These are phyloP conservation scores for Acorus gramineus DNA, from an alignment of 106 monocot species.

Conservation along the genomic window DNA sequence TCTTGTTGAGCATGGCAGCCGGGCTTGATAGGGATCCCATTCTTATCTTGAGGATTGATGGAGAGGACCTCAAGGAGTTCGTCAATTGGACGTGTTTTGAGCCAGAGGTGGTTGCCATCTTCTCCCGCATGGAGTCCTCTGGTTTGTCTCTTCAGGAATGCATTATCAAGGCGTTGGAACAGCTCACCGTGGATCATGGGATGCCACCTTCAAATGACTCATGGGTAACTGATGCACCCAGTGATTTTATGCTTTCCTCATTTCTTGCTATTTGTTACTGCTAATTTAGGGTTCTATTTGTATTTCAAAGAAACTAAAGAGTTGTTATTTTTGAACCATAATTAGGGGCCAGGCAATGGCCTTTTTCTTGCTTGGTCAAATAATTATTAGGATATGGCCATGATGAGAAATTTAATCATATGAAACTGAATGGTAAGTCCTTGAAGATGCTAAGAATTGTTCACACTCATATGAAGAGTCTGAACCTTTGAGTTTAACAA, in stretches of 20 bases:
- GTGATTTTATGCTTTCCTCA: no score
- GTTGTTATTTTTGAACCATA: no score
- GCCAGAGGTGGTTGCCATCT: conserved; percentile 40
- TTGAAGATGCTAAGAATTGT: no score
- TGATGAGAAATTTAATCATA: no score
- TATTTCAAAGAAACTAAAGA: no score
- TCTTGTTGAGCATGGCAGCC: conserved; percentile 79
- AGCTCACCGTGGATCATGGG: conserved; percentile 64
- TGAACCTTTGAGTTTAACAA: no score
- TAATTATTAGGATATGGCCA: not conserved
- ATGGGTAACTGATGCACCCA: conserved; percentile 40
- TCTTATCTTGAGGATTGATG: conserved; percentile 87
- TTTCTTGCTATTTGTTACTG: no score
- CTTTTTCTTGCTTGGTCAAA: not conserved
- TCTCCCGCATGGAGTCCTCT: conserved; percentile 34
- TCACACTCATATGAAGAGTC: no score
- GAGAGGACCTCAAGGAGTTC: conserved; percentile 73
- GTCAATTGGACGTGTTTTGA: conserved; percentile 53
- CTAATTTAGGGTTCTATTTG: no score
- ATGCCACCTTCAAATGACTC: conserved; percentile 86
- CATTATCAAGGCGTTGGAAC: conserved; percentile 34
- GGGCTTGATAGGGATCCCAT: conserved; percentile 91
- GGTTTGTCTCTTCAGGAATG: conserved; percentile 27
- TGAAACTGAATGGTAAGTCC: no score
- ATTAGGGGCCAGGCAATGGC: no score